Conservation (phyloP, 805 yeast species). For the Wickerhamomyces queroliae region DNA sequence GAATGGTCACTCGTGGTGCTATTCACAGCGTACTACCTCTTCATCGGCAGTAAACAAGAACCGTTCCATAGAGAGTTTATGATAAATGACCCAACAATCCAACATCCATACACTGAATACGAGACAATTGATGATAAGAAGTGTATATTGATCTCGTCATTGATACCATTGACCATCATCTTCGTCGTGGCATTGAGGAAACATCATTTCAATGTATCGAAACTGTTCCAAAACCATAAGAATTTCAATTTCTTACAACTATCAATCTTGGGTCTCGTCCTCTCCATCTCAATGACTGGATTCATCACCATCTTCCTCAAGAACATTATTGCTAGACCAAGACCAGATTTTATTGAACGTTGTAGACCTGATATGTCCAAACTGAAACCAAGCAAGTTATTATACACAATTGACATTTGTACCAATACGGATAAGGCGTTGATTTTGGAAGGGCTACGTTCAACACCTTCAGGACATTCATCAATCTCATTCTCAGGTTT, state of each 20-base stretch:
- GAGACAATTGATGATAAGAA: not conserved
- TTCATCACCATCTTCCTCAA: slow-evolving; percentile 42
- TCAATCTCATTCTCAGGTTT: slow-evolving; percentile 63
- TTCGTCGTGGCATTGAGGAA: not conserved
- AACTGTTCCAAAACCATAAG: not conserved
- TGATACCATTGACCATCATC: not conserved
- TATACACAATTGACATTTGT: slow-evolving; percentile 42
- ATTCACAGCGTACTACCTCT: not conserved
- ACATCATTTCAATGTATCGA: not conserved
- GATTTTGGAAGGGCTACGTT: slow-evolving; percentile 65
- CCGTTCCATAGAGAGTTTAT: slow-evolving; percentile 25
- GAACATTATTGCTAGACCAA: slow-evolving; percentile 76
- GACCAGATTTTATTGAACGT: slow-evolving; percentile 88
- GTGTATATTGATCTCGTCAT: not conserved
- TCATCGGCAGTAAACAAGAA: slow-evolving; percentile 8
- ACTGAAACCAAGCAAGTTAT: slow-evolving; percentile 34
- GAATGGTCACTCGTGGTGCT: not conserved
- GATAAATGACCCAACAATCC: slow-evolving; percentile 20
- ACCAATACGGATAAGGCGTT: slow-evolving; percentile 38
- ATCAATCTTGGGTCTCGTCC: slow-evolving; percentile 7
- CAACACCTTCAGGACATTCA: slow-evolving; percentile 80
- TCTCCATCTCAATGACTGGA: slow-evolving; percentile 9
- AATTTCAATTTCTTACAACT: slow-evolving; percentile 10
- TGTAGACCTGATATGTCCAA: slow-evolving; percentile 62
- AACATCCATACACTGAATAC: slow-evolving; percentile 19